Evolutionary conservation across 169 alveolate species (phyloP).

Genomic region (Cryptosporidium baileyi): DNA sequence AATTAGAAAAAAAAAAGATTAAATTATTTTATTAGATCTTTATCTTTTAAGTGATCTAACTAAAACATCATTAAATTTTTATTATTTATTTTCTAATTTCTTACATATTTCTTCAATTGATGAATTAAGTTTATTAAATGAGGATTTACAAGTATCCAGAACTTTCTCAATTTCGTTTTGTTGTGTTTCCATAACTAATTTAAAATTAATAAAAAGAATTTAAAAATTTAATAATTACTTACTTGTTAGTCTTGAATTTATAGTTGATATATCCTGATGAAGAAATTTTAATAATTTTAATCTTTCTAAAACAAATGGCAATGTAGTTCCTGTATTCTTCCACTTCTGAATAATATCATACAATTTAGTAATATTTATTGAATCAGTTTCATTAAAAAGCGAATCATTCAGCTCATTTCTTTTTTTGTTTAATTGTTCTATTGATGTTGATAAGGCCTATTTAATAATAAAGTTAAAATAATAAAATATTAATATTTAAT

Average conservation of each 20-base stretch:
- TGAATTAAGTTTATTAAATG: slow-evolving; percentile 14
- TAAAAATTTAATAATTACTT: background rate
- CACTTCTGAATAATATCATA: slow-evolving; percentile 61
- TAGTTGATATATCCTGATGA: slow-evolving; percentile 57
- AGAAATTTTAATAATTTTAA: slow-evolving; percentile 24
- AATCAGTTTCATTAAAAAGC: slow-evolving; percentile 52
- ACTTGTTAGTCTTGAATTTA: slow-evolving; percentile 54
- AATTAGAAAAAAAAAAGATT: background rate
- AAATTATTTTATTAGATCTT: too few relatives aligned
- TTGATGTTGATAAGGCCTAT: slow-evolving; percentile 58
- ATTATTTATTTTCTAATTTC: background rate
- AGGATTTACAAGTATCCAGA: slow-evolving; percentile 32
- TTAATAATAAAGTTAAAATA: background rate
- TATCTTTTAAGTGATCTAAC: too few relatives aligned
- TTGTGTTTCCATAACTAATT: slow-evolving; percentile 60
- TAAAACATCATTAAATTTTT: background rate
- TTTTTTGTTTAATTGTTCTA: slow-evolving; percentile 59
- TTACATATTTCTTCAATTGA: slow-evolving; percentile 43
- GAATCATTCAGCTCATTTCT: slow-evolving; percentile 55
- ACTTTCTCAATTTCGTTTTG: slow-evolving; percentile 40
- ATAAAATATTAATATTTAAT: background rate
- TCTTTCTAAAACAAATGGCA: slow-evolving; percentile 55
- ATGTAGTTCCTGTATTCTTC: slow-evolving; percentile 51
- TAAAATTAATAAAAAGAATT: background rate
- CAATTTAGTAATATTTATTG: slow-evolving; percentile 27